A percentile compares a stretch with the other conserved stretches of the same genome.
phyloP scores from a whole-genome alignment of 805 yeast species.

The Ogataea nakhonphanomensis region DNA sequence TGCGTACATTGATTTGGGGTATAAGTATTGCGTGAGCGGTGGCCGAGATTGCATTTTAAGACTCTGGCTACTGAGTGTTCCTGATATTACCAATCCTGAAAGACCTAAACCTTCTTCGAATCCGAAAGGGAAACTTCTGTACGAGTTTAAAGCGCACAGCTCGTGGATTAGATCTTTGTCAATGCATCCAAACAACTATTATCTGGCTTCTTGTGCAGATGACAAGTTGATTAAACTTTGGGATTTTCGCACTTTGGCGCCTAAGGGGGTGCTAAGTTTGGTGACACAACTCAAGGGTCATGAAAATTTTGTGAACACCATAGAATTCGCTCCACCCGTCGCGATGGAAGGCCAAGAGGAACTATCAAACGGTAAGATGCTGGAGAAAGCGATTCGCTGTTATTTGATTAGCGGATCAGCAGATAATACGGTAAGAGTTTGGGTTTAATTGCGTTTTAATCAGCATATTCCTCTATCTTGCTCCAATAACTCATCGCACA shows the following conservation, averaged over 20 bases:
- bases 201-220: constrained; percentile 70
- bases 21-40: constrained; percentile 71
- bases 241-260: constrained; percentile 49
- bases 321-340: constrained; percentile 53
- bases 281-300: constrained; percentile 49
- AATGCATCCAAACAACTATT: constrained; percentile 74
- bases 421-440: constrained; percentile 52
- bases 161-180: constrained; percentile 78
- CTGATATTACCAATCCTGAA: constrained; percentile 44
- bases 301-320: constrained; percentile 70
- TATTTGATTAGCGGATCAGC: constrained; percentile 62
- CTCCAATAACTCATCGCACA: constrained; percentile 40
- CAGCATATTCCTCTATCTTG: constrained; percentile 9
- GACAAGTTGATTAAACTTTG: constrained; percentile 74
- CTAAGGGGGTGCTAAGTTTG: constrained; percentile 26
- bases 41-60: constrained; percentile 74
- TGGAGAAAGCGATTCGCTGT: constrained; percentile 54
- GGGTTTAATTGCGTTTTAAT: constrained; percentile 35
- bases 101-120: constrained; percentile 46
- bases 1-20: constrained; percentile 43
- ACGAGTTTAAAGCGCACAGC: constrained; percentile 67
- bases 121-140: constrained; percentile 57
- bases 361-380: constrained; percentile 27
- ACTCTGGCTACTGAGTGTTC: constrained; percentile 76
- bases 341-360: constrained; percentile 16